These are phyloP conservation scores for Tuber microsphaerosporum DNA, from an alignment of 495 filamentous ascomycete species.

Conservation along the genomic window DNA sequence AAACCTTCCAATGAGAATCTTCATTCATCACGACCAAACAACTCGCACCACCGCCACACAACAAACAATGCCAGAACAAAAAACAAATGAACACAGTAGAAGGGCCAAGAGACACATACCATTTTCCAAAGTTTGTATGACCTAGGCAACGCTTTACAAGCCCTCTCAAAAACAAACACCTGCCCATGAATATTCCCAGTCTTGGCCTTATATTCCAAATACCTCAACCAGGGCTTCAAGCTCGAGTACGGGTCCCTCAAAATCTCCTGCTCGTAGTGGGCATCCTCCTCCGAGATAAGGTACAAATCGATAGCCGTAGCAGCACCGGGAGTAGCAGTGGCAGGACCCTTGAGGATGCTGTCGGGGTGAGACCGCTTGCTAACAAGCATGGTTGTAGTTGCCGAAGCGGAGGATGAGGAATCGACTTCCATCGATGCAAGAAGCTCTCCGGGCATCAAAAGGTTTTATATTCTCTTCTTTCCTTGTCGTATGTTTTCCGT, in stretches of 20 bases:
- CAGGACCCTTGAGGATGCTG: constrained; percentile 47
- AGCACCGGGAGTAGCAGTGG: constrained; percentile 43
- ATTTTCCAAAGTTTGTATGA: constrained; percentile 99
- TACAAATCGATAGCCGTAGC: constrained; percentile 54
- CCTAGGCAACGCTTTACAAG: constrained; percentile 77
- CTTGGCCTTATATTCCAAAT: constrained; percentile 84
- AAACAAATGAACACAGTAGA: not conserved
- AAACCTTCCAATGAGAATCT: constrained; percentile 5
- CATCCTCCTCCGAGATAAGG: constrained; percentile 82
- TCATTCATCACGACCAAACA: constrained; percentile 1
- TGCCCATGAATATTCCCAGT: constrained; percentile 83
- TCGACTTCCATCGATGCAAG: constrained; percentile 45
- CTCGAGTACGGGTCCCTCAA: constrained; percentile 68
- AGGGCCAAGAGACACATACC: constrained; percentile 48
- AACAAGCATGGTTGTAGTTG: constrained; percentile 46
- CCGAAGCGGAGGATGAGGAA: constrained; percentile 23
- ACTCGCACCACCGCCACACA: constrained; percentile 4
- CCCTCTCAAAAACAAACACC: constrained; percentile 90
- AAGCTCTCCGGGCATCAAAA: constrained; percentile 56
- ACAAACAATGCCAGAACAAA: constrained; percentile 4
- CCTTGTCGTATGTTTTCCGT: not conserved
- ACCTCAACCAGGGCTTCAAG: constrained; percentile 92
- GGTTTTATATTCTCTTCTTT: not conserved
- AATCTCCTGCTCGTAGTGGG: constrained; percentile 93
- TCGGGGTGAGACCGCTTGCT: constrained; percentile 48